Evolutionary conservation across 73 alveolate genomes (phyloP).

Genomic region (Tetrahymena thermophila): DNA sequence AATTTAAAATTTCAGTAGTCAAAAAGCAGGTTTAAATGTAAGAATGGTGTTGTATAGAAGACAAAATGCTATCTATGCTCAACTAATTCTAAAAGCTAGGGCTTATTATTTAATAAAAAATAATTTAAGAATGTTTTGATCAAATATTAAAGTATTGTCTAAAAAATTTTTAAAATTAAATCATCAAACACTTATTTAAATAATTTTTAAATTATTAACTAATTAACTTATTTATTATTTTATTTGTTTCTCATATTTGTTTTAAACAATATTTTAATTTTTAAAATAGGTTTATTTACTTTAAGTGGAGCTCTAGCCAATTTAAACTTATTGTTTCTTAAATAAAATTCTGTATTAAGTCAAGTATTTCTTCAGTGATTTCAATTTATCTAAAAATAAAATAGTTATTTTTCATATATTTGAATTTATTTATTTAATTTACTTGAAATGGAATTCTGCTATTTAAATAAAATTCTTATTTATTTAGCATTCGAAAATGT

Average conservation of each 20-base stretch:
- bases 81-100: not conserved
- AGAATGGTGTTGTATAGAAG: not conserved
- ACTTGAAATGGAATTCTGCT: not conserved
- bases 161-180: too few relatives aligned
- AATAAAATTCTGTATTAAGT: not conserved
- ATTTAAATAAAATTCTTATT: not conserved
- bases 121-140: not conserved
- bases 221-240: too few relatives aligned
- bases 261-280: too few relatives aligned
- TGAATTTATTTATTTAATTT: not conserved
- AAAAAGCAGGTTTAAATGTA: not conserved
- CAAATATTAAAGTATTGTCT: too few relatives aligned
- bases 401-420: not conserved
- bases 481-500: not conserved
- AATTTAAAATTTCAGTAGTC: not conserved
- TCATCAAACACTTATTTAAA: too few relatives aligned
- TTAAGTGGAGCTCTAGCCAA: not conserved
- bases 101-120: not conserved
- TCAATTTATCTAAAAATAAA: not conserved
- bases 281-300: not conserved
- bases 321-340: not conserved
- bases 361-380: not conserved
- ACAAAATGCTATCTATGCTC: not conserved
- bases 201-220: too few relatives aligned
- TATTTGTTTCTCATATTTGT: too few relatives aligned